Evolutionary conservation across 495 filamentous ascomycete genomes (phyloP).

Genomic region (Rusavskia elegans): DNA sequence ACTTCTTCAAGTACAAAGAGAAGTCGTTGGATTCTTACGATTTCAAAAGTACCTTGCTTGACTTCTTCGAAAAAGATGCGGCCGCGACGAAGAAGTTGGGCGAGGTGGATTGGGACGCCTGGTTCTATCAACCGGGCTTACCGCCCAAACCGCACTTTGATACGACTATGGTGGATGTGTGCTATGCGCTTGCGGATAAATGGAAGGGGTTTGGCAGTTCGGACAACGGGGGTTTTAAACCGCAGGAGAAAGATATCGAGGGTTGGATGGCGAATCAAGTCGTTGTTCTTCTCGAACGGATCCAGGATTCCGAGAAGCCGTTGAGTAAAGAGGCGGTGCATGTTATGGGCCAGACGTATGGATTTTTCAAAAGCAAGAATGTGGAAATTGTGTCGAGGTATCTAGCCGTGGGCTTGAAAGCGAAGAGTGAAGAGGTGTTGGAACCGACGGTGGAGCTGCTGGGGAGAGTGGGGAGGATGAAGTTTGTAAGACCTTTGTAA

Average conservation of each 20-base stretch:
- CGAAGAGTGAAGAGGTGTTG: constrained; percentile 49
- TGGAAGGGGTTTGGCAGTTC: constrained; percentile 41
- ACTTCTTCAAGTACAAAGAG: constrained; percentile 66
- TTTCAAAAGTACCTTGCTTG: constrained; percentile 72
- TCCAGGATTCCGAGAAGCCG: constrained; percentile 46
- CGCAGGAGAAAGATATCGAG: constrained; percentile 48
- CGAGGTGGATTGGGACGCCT: constrained; percentile 70
- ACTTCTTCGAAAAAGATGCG: constrained; percentile 61
- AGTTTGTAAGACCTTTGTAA: constrained; percentile 77
- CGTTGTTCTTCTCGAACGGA: constrained; percentile 71
- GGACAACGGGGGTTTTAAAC: constrained; percentile 36
- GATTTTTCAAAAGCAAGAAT: constrained; percentile 52
- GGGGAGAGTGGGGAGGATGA: constrained; percentile 81
- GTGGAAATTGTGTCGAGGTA: constrained; percentile 72
- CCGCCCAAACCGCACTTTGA: constrained; percentile 86
- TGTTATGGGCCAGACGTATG: constrained; percentile 57
- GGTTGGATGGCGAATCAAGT: constrained; percentile 70
- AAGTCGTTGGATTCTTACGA: constrained; percentile 84
- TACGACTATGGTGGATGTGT: constrained; percentile 71
- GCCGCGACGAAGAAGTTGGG: constrained; percentile 50
- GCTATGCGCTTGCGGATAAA: constrained; percentile 63
- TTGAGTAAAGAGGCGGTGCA: constrained; percentile 46
- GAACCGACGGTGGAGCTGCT: constrained; percentile 56
- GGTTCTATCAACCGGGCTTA: constrained; percentile 71
- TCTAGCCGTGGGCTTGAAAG: constrained; percentile 58